Conservation (phyloP, 805 yeast species). For the Yamadazyma phyllophila region DNA sequence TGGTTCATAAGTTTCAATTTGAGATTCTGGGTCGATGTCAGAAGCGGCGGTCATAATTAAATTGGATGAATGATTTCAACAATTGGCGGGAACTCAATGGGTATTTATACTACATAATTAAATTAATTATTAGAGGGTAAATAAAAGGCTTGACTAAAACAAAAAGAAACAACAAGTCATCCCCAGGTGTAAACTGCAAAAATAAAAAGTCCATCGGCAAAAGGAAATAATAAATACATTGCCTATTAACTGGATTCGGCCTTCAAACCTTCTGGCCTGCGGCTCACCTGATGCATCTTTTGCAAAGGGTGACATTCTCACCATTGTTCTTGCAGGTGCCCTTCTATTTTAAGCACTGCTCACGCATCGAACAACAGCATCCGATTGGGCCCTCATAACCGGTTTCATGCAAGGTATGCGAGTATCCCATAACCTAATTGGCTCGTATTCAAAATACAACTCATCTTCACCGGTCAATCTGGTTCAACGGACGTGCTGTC, state of each 20-base stretch:
- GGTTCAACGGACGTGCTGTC: no score
- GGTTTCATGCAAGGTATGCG: not conserved
- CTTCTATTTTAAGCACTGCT: conserved; percentile 1
- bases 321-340: not conserved
- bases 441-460: not conserved
- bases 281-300: not conserved
- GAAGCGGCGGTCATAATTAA: conserved; percentile 19
- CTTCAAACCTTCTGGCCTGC: not conserved
- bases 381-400: not conserved
- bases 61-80: not conserved
- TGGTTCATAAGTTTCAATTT: conserved; percentile 28
- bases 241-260: not conserved
- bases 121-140: no score
- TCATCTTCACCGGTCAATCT: not conserved
- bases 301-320: not conserved
- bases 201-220: conserved; percentile 5
- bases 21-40: conserved; percentile 27
- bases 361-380: not conserved
- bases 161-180: conserved; percentile 2
- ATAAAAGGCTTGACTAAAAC: not conserved
- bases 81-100: not conserved
- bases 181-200: not conserved
- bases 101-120: not conserved
- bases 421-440: not conserved
- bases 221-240: not conserved